Percentiles rank a stretch among this genome's conserved stretches.
phyloP scores from a whole-genome alignment of 2,329 filamentous ascomycete genomes.

The Aspergillus quadrilineatus region DNA sequence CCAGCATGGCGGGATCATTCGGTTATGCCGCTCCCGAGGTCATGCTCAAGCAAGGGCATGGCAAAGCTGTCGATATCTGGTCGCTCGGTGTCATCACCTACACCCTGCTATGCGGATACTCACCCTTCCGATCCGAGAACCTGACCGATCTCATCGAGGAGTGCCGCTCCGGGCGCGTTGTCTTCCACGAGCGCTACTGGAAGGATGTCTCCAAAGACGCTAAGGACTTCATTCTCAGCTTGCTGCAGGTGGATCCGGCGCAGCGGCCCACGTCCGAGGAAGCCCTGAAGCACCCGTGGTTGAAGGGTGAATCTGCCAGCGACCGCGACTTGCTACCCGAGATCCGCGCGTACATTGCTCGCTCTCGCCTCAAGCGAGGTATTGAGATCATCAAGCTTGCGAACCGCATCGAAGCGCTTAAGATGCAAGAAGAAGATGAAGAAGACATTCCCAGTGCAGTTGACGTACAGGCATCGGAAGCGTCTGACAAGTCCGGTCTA shows the following conservation, averaged over 20 bases:
- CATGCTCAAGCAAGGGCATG: slow-evolving; percentile 96
- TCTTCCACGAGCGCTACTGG: slow-evolving; percentile 99
- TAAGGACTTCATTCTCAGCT: slow-evolving; percentile 84
- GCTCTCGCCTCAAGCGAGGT: slow-evolving; percentile 84
- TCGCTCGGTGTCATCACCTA: slow-evolving; percentile 98
- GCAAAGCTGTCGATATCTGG: slow-evolving; percentile 99
- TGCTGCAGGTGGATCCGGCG: slow-evolving; percentile 76
- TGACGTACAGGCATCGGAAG: slow-evolving; percentile 57
- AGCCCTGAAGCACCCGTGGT: slow-evolving; percentile 80
- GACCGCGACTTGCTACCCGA: slow-evolving; percentile 98
- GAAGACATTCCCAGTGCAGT: slow-evolving; percentile 62
- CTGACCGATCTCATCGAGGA: slow-evolving; percentile 91
- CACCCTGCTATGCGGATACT: slow-evolving; percentile 96
- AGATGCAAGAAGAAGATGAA: slow-evolving; percentile 86
- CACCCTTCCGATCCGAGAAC: slow-evolving; percentile 94
- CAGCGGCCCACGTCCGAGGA: slow-evolving; percentile 76
- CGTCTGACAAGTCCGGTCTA: slow-evolving; percentile 22
- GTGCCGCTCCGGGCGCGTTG: slow-evolving; percentile 76
- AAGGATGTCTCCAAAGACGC: slow-evolving; percentile 93
- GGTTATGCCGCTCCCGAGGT: slow-evolving; percentile 97
- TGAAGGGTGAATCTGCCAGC: slow-evolving; percentile 84
- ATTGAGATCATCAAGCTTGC: slow-evolving; percentile 95
- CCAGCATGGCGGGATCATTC: slow-evolving; percentile 97
- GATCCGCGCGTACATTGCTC: slow-evolving; percentile 90
- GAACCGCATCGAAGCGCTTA: slow-evolving; percentile 92